These are phyloP conservation scores for Cercis canadensis DNA, from an alignment of 306 rosid species.

Conservation along the genomic window DNA sequence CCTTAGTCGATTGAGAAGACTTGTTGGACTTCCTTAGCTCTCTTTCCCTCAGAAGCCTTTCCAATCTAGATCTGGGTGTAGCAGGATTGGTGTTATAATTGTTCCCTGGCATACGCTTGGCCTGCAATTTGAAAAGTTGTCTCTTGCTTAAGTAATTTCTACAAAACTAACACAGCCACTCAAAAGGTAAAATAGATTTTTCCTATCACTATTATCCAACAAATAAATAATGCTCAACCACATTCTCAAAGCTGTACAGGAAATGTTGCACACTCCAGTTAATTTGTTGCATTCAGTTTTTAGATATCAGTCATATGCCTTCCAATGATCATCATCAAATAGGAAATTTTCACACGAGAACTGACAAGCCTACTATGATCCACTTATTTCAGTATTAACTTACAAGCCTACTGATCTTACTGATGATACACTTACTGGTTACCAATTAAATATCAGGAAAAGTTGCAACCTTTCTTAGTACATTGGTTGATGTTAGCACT, in stretches of 20 bases:
- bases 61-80: constrained; percentile 84
- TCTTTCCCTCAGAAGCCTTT: constrained; percentile 94
- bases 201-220: constrained; percentile 14
- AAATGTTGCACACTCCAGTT: constrained; percentile 23
- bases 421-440: constrained; percentile 16
- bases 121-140: constrained; percentile 39
- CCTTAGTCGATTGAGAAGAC: constrained; percentile 33
- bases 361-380: constrained; percentile 27
- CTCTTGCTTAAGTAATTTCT: constrained; percentile 25
- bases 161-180: constrained; percentile 15
- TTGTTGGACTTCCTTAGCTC: constrained; percentile 73
- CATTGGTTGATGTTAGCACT: constrained; percentile 4
- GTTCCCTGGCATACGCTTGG: constrained; percentile 70
- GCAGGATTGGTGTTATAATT: constrained; percentile 62
- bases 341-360: not conserved
- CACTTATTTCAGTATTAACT: constrained; percentile 3
- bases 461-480: not conserved
- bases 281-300: not conserved
- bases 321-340: constrained; percentile 5
- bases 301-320: constrained; percentile 25
- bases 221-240: constrained; percentile 4
- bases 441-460: constrained; percentile 12
- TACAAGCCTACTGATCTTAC: not conserved
- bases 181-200: not conserved
- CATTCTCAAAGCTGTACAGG: constrained; percentile 16